Base-by-base conservation (phyloP, 1,284 basidiomycete genomes). In the Inonotus obliquus region DNA sequence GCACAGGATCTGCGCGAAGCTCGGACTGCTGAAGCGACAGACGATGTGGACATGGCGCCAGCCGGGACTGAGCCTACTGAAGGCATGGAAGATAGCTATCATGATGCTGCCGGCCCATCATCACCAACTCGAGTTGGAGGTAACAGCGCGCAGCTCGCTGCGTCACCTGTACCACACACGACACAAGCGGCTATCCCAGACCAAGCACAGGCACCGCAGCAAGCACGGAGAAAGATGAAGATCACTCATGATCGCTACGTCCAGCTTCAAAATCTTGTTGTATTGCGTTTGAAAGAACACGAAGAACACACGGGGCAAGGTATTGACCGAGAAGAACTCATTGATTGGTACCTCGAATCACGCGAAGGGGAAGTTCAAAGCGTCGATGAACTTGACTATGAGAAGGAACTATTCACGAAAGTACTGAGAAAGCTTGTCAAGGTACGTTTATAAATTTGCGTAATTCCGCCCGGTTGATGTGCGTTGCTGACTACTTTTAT, bases 171-270 rank as follows among this genome's bases (percentile, higher is more conserved):
- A 11, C 77, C 74, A 74, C 56, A 73, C 73, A 2, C 70, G 74
- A 2, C 73, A 9, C 78, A 13, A 74, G 63, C 63, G 5, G 70
- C 69, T 9, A 64, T 65, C 54, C 23, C 14, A 17, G 51, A 35
- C 14, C 47, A 49, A 21, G 5, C 21, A 32, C 32, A 32, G 21
- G 47, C 47, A 49, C 39, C 67, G 52, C 67, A 61, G 59, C 69
- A 62, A 41, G 69, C 65, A 56, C 67, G 72, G 77, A 81, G 85
- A 72, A 87, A 92, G 69, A 89, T 96, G 84, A 81, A 91, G 60
- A 98, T 99, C 76, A 93, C 94, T 11, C 92, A 98, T 76, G 96
- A 98, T 79, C 88, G 91, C 70, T 99, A 96, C 76, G 88, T 94
- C 79, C 85, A 87, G 63, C 83, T 99, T 66, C 94, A 95, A 76